Conservation (phyloP, 2,329 filamentous ascomycete genomes). For the Cladosporium sp. region DNA sequence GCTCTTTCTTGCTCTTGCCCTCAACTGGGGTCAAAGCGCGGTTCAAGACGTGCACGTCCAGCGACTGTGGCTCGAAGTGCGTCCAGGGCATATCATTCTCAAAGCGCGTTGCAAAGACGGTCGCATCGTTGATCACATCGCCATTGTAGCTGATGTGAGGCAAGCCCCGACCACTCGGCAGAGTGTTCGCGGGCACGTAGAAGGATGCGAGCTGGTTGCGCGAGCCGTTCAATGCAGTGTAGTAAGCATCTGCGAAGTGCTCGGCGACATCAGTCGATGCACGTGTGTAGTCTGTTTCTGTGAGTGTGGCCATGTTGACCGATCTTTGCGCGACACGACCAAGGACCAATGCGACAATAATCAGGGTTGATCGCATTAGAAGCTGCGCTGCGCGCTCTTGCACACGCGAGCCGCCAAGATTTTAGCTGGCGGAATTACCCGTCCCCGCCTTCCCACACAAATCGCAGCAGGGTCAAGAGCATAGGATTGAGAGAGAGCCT, state of each 20-base stretch:
- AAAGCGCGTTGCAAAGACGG: slow-evolving; percentile 65
- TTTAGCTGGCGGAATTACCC: not conserved
- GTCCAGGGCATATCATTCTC: slow-evolving; percentile 60
- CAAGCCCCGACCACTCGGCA: slow-evolving; percentile 49
- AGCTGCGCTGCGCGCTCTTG: not conserved
- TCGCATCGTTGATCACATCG: slow-evolving; percentile 57
- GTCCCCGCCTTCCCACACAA: slow-evolving; percentile 2
- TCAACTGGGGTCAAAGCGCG: slow-evolving; percentile 35
- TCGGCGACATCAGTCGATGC: slow-evolving; percentile 57
- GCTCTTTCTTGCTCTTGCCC: slow-evolving; percentile 30
- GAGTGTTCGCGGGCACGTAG: slow-evolving; percentile 61
- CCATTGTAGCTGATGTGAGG: slow-evolving; percentile 79
- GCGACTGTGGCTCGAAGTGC: slow-evolving; percentile 68
- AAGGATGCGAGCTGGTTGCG: slow-evolving; percentile 59
- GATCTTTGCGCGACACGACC: not conserved
- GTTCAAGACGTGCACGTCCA: slow-evolving; percentile 76
- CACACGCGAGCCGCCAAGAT: not conserved
- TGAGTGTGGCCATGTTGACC: slow-evolving; percentile 22
- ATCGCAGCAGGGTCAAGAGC: not conserved
- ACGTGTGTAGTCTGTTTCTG: slow-evolving; percentile 27
- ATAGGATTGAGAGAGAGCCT: slow-evolving; percentile 2
- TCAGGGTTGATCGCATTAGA: not conserved
- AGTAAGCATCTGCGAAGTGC: slow-evolving; percentile 69
- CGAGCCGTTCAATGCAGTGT: slow-evolving; percentile 63
- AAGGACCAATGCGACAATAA: too few relatives aligned